These are phyloP conservation scores for Cladophialophora yegresii DNA, from an alignment of 2,329 filamentous ascomycete species.

Conservation along the genomic window DNA sequence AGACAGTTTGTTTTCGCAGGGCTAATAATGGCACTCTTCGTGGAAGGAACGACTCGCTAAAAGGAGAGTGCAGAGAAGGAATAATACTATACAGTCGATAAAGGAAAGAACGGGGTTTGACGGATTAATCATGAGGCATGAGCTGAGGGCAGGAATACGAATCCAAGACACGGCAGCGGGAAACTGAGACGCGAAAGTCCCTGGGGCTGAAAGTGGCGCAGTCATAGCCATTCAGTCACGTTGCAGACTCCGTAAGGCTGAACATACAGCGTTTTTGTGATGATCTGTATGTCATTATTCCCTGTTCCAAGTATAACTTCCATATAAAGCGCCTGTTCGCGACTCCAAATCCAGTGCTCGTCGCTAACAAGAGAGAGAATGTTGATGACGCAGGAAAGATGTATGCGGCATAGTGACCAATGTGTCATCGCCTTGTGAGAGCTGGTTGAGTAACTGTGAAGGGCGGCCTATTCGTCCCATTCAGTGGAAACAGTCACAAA, in stretches of 20 bases:
- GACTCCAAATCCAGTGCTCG: not conserved
- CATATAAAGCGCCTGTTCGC: not conserved
- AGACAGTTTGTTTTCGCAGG: conserved; percentile 7
- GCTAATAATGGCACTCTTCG: not conserved
- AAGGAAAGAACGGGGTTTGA: not conserved
- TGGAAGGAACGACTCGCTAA: not conserved
- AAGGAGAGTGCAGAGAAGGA: not conserved
- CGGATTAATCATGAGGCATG: not conserved
- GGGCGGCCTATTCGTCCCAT: not conserved
- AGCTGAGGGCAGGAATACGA: conserved; percentile 6
- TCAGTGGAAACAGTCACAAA: not conserved
- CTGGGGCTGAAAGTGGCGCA: conserved; percentile 1
- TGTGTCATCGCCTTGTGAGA: not conserved
- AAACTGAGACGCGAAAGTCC: not conserved
- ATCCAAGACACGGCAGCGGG: conserved; percentile 4
- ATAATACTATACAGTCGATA: not conserved
- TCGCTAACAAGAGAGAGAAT: not conserved
- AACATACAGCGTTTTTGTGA: not conserved
- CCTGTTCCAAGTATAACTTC: not conserved
- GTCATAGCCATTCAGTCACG: not conserved
- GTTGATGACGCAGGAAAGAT: not conserved
- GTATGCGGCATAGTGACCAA: not conserved
- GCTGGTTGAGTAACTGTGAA: not conserved
- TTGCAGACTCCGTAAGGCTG: not conserved
- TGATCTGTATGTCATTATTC: not conserved